Conservation (phyloP, 78 protist species). For the Protostelium mycophagum region DNA sequence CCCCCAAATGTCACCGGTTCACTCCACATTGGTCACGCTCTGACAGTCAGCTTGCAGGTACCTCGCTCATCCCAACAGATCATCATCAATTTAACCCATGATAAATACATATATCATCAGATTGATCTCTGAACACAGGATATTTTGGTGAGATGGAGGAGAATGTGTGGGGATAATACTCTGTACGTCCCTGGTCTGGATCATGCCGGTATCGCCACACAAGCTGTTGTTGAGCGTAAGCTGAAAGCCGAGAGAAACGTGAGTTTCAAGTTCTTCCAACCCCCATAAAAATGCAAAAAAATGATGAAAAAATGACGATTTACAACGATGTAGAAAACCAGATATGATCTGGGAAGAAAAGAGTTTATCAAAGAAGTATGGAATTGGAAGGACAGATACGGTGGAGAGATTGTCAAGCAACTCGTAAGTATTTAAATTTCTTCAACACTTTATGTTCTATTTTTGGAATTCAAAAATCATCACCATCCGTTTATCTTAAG, state of each 20-base stretch:
- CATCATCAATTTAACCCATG: slow-evolving; percentile 21
- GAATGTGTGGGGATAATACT: slow-evolving; percentile 76
- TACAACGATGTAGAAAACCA: not conserved
- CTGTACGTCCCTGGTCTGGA: slow-evolving; percentile 94
- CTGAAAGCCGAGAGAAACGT: slow-evolving; percentile 6
- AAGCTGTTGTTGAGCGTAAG: slow-evolving; percentile 75
- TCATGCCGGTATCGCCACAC: slow-evolving; percentile 98
- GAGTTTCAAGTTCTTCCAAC: not conserved
- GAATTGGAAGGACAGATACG: slow-evolving; percentile 83
- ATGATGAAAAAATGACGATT: too few relatives aligned
- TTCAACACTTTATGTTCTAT: not conserved
- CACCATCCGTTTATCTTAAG: not conserved
- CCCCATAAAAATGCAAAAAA: too few relatives aligned
- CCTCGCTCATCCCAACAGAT: not conserved
- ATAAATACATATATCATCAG: slow-evolving; percentile 10
- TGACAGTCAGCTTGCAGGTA: slow-evolving; percentile 77
- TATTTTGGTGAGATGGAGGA: slow-evolving; percentile 61
- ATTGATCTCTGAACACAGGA: not conserved
- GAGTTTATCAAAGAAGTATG: slow-evolving; percentile 61
- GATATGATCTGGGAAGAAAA: slow-evolving; percentile 76
- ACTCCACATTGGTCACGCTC: slow-evolving; percentile 96
- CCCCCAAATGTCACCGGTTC: slow-evolving; percentile 98
- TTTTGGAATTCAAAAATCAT: not conserved
- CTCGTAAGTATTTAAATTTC: not conserved
- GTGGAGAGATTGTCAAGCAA: slow-evolving; percentile 58